A percentile compares a stretch with the other conserved stretches of the same genome.
Conservation (phyloP, 2,329 filamentous ascomycete species). For the Gaeumannomyces tritici region DNA sequence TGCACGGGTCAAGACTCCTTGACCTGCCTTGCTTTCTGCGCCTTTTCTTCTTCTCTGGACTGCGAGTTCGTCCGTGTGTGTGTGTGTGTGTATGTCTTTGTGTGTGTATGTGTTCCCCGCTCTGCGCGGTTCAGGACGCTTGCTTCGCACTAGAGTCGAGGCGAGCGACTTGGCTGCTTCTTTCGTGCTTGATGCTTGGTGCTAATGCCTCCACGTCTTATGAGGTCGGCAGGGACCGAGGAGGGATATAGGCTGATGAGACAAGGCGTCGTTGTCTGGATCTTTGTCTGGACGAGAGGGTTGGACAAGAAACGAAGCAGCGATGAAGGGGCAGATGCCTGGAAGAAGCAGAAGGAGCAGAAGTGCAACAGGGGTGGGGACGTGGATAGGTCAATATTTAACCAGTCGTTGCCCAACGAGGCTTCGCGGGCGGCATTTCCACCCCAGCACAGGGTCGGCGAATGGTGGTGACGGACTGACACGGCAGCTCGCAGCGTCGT, state of each 20-base stretch:
- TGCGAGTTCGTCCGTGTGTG: not conserved
- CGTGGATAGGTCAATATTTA: constrained; percentile 2
- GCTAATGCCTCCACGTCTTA: not conserved
- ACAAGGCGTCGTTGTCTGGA: not conserved
- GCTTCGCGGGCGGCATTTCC: not conserved
- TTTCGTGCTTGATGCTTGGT: not conserved
- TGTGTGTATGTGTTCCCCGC: not conserved
- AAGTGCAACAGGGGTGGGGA: not conserved
- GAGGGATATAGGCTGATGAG: not conserved
- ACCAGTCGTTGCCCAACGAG: constrained; percentile 3
- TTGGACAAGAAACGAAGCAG: not conserved
- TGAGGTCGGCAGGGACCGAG: not conserved
- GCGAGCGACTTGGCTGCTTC: not conserved
- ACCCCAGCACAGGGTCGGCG: not conserved
- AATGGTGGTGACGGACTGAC: not conserved
- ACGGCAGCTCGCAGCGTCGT: not conserved
- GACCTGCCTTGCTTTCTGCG: not conserved
- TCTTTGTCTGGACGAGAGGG: not conserved
- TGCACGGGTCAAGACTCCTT: not conserved
- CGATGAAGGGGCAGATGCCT: not conserved
- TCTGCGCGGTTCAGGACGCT: not conserved
- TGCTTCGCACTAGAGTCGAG: not conserved
- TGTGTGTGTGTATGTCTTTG: not conserved
- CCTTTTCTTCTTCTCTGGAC: not conserved
- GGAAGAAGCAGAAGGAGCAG: not conserved